These are phyloP conservation scores for Vinca major DNA, from an alignment of 305 asterid genomes.

Conservation along the genomic window DNA sequence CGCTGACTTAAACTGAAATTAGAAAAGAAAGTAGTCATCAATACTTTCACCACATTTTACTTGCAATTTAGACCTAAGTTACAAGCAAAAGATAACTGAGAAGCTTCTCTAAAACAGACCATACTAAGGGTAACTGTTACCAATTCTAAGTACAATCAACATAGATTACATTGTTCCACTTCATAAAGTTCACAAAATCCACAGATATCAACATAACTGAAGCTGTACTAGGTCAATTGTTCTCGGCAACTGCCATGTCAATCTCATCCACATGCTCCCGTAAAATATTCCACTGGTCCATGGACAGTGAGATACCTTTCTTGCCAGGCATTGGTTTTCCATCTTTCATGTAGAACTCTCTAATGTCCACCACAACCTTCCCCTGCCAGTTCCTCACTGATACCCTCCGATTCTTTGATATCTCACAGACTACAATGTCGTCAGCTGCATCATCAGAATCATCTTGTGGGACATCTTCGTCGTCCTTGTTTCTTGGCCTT, in stretches of 20 bases:
- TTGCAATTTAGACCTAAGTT: not conserved
- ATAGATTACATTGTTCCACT: not conserved
- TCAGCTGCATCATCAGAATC: slow-evolving; percentile 43
- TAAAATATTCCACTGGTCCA: slow-evolving; percentile 47
- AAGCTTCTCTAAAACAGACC: not conserved
- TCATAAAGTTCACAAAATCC: not conserved
- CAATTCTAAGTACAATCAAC: not conserved
- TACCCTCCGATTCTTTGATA: slow-evolving; percentile 82
- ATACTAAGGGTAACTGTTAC: not conserved
- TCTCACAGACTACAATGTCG: slow-evolving; percentile 57
- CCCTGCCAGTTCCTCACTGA: slow-evolving; percentile 85
- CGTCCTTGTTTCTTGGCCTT: slow-evolving; percentile 53
- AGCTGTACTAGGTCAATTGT: slow-evolving; percentile 1
- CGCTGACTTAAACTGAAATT: not conserved
- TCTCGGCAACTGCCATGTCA: slow-evolving; percentile 40
- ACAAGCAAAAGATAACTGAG: not conserved
- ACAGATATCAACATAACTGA: not conserved
- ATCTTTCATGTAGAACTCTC: slow-evolving; percentile 56
- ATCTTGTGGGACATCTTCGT: slow-evolving; percentile 45
- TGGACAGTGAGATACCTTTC: slow-evolving; percentile 31
- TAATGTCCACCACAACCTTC: slow-evolving; percentile 65
- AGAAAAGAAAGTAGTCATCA: not conserved
- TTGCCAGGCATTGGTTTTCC: slow-evolving; percentile 65
- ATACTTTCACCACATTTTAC: not conserved
- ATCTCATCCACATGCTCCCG: slow-evolving; percentile 49